phyloP scores from a whole-genome alignment of 75 land plant species.

The Isoetes taiwanensis region DNA sequence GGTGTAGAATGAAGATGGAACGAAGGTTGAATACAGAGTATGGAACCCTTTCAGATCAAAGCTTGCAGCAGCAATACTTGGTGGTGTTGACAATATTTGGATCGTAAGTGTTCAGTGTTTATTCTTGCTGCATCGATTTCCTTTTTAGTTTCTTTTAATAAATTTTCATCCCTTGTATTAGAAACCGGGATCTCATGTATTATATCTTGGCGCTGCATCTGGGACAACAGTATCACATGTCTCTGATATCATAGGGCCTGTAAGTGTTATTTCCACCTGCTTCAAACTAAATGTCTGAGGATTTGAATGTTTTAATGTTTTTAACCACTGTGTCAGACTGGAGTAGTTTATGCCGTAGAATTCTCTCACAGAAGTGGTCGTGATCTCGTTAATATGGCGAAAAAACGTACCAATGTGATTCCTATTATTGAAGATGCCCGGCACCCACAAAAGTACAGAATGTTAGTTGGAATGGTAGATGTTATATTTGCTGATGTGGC shows the following conservation, averaged over 20 bases:
- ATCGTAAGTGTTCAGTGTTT: conserved; percentile 55
- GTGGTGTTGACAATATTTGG: conserved; percentile 90
- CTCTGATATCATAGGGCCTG: conserved; percentile 88
- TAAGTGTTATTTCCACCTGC: conserved; percentile 21
- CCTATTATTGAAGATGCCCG: conserved; percentile 97
- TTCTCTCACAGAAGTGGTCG: conserved; percentile 95
- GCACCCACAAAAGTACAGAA: conserved; percentile 68
- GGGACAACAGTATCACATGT: conserved; percentile 92
- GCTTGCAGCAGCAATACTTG: conserved; percentile 79
- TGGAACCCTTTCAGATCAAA: conserved; percentile 95
- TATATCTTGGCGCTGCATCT: conserved; percentile 91
- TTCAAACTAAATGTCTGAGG: background rate
- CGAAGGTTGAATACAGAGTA: conserved; percentile 72
- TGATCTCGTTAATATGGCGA: conserved; percentile 92
- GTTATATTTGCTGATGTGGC: conserved; percentile 98
- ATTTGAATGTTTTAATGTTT: background rate
- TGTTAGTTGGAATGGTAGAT: conserved; percentile 97
- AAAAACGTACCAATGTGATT: conserved; percentile 84
- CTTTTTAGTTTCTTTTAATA: no score
- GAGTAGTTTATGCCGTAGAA: conserved; percentile 90
- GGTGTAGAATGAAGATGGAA: conserved; percentile 63
- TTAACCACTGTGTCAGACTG: conserved; percentile 28
- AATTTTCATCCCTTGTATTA: conserved; percentile 11
- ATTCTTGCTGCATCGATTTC: background rate
- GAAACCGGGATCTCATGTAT: conserved; percentile 74